phyloP scores from a whole-genome alignment of 148 eudicot genomes.

The Nepenthes mirabilis region DNA sequence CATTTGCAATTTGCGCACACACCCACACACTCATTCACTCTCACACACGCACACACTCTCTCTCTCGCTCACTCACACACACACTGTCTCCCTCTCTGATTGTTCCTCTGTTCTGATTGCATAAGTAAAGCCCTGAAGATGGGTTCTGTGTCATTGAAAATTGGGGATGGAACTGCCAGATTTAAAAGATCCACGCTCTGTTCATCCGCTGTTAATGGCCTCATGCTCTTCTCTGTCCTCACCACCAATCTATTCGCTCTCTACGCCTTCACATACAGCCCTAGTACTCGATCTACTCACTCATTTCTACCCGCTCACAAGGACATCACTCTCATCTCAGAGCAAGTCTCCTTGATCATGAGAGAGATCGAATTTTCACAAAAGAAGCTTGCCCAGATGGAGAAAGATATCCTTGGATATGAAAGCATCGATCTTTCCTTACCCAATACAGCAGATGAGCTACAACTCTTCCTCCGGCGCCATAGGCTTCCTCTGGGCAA shows the following conservation, averaged over 20 bases:
- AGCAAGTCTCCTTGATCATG: constrained; percentile 68
- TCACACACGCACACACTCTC: no score
- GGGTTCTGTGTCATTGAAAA: constrained; percentile 90
- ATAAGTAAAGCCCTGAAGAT: constrained; percentile 11
- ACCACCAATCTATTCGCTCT: constrained; percentile 85
- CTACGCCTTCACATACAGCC: constrained; percentile 73
- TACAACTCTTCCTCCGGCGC: constrained; percentile 40
- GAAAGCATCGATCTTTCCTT: constrained; percentile 57
- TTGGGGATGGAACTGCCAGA: constrained; percentile 95
- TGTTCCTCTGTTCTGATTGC: not conserved
- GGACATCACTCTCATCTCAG: constrained; percentile 71
- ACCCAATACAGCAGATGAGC: constrained; percentile 51
- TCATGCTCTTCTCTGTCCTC: constrained; percentile 83
- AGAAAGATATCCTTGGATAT: constrained; percentile 69
- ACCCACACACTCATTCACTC: no score
- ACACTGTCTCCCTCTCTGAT: not conserved
- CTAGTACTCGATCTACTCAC: constrained; percentile 15
- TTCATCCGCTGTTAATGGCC: constrained; percentile 67
- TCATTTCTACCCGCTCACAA: constrained; percentile 27
- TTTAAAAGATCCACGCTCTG: constrained; percentile 64
- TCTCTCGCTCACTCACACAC: no score
- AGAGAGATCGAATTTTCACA: constrained; percentile 73
- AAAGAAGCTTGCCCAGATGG: constrained; percentile 70
- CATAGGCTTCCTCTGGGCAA: constrained; percentile 75
- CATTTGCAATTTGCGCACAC: no score